Percentiles rank a stretch among this genome's conserved stretches.
These are phyloP conservation scores for Nicotiana knightiana DNA, from an alignment of 257 asterid genomes.

Conservation along the genomic window DNA sequence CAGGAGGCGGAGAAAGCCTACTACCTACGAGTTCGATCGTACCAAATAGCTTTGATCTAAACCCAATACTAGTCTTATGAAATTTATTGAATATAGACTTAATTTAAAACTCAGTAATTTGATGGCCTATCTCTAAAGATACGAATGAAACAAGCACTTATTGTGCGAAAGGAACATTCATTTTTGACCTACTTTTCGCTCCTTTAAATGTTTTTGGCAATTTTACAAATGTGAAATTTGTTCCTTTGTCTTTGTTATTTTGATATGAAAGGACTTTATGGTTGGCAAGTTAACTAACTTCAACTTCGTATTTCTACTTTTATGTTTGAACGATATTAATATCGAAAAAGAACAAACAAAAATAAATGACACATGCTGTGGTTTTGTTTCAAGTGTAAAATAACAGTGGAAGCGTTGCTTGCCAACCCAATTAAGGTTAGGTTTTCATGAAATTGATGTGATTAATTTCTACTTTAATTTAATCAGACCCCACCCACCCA, in stretches of 20 bases:
- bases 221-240: background rate
- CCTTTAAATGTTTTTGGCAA: background rate
- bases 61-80: no score
- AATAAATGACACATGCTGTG: background rate
- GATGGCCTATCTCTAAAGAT: background rate
- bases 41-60: no score
- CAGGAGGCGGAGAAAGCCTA: no score
- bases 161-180: background rate
- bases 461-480: background rate
- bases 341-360: background rate
- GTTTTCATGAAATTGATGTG: constrained; percentile 4
- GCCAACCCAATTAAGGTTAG: background rate
- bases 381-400: background rate
- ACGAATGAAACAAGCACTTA: background rate
- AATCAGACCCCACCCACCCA: background rate
- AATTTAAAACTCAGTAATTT: no score
- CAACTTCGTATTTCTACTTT: background rate
- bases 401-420: background rate
- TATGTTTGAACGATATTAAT: background rate
- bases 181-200: background rate
- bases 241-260: background rate
- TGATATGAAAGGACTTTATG: background rate
- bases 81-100: no score
- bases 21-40: no score
- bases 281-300: background rate